phyloP scores from a whole-genome alignment of 345 rosid genomes.

The Garcia nutans region DNA sequence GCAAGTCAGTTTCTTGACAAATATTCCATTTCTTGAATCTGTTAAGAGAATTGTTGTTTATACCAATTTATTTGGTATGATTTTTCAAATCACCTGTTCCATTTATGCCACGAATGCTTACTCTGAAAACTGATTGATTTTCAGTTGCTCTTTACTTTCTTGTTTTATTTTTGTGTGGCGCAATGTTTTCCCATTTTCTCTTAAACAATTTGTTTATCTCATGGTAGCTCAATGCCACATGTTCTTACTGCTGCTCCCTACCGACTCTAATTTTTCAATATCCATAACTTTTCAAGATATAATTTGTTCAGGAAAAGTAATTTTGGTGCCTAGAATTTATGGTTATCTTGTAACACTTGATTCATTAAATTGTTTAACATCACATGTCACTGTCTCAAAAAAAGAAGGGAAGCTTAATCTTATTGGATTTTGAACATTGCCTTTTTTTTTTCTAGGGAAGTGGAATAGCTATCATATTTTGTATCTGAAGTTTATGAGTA shows the following conservation, averaged over 20 bases:
- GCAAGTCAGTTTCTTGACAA: neutral
- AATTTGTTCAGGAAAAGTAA: neutral
- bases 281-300: neutral
- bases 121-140: too few species aligned
- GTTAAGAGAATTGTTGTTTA: too few species aligned
- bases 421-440: neutral
- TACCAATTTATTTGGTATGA: too few species aligned
- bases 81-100: too few species aligned
- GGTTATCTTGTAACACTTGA: neutral
- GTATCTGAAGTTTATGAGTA: neutral
- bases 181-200: too few species aligned
- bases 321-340: neutral
- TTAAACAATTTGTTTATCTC: too few species aligned
- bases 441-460: neutral
- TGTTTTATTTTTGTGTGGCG: too few species aligned
- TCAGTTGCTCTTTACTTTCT: too few species aligned
- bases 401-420: neutral
- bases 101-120: too few species aligned
- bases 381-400: neutral
- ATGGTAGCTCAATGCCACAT: too few species aligned
- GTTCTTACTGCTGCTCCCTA: too few species aligned
- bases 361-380: neutral
- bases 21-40: neutral
- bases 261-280: too few species aligned
- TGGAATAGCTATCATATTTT: neutral